Evolutionary conservation across 2,329 filamentous ascomycete species (phyloP).

Genomic region (Leptographium radiaticola): DNA sequence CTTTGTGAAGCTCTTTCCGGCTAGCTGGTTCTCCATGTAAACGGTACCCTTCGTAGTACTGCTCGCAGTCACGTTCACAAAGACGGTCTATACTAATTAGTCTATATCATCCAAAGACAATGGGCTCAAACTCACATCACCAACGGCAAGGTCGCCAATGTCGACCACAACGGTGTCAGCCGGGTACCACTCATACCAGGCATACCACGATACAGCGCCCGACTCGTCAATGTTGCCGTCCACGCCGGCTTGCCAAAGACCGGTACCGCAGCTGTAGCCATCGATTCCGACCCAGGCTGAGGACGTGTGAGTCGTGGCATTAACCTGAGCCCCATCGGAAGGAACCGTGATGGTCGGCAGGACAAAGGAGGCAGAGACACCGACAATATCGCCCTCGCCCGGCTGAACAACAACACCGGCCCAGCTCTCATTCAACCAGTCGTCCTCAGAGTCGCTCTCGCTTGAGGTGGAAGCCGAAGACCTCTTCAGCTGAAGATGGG

Average conservation of each 20-base stretch:
- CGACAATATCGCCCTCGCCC: not conserved
- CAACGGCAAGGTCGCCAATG: not conserved
- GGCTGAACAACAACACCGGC: not conserved
- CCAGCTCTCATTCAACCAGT: not conserved
- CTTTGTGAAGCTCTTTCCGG: not conserved
- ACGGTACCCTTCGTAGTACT: not conserved
- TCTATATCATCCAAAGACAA: not conserved
- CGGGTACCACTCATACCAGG: constrained; percentile 1
- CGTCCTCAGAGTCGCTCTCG: not conserved
- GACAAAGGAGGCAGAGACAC: not conserved
- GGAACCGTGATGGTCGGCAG: not conserved
- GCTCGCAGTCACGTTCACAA: constrained; percentile 1
- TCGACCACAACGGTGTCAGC: not conserved
- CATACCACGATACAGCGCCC: not conserved
- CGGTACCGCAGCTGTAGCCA: constrained; percentile 1
- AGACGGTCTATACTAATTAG: not conserved
- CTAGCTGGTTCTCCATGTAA: not conserved
- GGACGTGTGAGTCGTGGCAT: not conserved
- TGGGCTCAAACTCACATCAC: not conserved
- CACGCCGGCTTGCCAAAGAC: constrained; percentile 1
- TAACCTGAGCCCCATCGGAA: not conserved
- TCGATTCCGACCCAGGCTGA: not conserved
- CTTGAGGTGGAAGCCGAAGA: not conserved
- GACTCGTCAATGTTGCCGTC: constrained; percentile 1
- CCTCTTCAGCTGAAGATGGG: not conserved